Evolutionary conservation across 805 yeast genomes (phyloP), one percentile per base, ranked within the genome.

Genomic region (Starmerella bombi): DNA sequence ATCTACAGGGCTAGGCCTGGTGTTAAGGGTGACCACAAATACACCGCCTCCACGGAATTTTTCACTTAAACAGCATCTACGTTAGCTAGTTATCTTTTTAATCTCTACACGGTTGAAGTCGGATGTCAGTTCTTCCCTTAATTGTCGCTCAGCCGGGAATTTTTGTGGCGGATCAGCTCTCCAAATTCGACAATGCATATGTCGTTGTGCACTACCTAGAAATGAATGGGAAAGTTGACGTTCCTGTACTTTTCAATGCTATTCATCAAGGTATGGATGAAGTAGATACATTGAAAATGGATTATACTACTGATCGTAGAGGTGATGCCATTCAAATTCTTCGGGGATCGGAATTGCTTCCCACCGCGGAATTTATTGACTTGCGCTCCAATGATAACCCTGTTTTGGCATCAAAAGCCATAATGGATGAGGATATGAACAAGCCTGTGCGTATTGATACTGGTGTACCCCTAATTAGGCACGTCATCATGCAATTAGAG

Each of bases 91-190:
- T n/a, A n/a, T n/a, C n/a, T n/a, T n/a, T n/a, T n/a, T n/a, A n/a
- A n/a, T n/a, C n/a, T n/a, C n/a, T n/a, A n/a, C n/a, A n/a, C n/a
- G n/a, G n/a, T n/a, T n/a, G 27, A 7, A 23, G 27, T 7, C 12
- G 12, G 18, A 31, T 25, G 37, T 18, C 22, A 19, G 28, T 32
- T 15, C 36, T 38, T 2, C 43, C 48, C n/a, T 25, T 45, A 23
- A 21, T 45, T 8, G 48, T 45, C 7, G 48, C 48, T 5, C 48
- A 45, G 34, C 45, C 45, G 9, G 48, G 48, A 8, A 45, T 45
- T 4, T 45, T 30, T 31, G 29, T 45, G 10, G 48, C 48, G 2
- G 48, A 45, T 32, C 37, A 42, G 33, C 39, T 45, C 6, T 38
- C 45, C 2, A 14, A 41, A 3, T 36, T 27, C 28, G 39, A 38